Evolutionary conservation across 108 stramenopile species (phyloP).

Genomic region (Licmophora abbreviata): DNA sequence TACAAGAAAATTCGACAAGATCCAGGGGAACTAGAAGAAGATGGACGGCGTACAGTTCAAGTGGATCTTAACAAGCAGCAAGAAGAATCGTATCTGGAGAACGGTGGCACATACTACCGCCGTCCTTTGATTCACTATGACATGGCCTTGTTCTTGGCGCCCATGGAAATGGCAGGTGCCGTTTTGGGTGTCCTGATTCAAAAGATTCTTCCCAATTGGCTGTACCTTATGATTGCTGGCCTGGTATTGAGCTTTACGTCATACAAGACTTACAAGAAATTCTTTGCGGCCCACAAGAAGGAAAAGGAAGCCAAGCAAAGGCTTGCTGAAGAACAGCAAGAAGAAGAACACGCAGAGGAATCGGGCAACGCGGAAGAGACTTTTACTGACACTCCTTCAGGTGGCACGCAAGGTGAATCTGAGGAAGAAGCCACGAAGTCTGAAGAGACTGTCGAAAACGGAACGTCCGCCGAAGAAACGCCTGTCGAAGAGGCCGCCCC

Average conservation of each 20-base stretch:
- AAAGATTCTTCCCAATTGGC: conserved; percentile 50
- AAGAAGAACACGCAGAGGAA: conserved; percentile 2
- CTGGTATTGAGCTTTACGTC: conserved; percentile 43
- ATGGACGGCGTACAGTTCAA: too few relatives aligned
- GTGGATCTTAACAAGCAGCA: too few relatives aligned
- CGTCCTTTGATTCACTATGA: conserved; percentile 68
- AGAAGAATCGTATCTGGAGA: conserved; percentile 11
- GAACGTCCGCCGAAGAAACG: background rate
- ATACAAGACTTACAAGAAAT: conserved; percentile 50
- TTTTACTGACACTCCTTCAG: conserved; percentile 1
- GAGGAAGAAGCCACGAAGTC: conserved; percentile 11
- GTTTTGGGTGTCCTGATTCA: conserved; percentile 56
- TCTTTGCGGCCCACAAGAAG: conserved; percentile 22
- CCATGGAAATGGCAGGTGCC: conserved; percentile 72
- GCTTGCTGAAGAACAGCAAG: background rate
- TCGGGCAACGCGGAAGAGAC: background rate
- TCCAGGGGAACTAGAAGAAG: background rate
- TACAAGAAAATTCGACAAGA: background rate
- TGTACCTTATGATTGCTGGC: conserved; percentile 41
- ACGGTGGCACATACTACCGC: conserved; percentile 33
- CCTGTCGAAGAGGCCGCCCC: background rate
- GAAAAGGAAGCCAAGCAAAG: conserved; percentile 13
- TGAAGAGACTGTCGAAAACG: background rate
- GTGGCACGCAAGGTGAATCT: conserved; percentile 1
- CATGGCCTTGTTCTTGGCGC: conserved; percentile 56